phyloP scores from a whole-genome alignment of 176 grass and related monocot genomes.

The Aegilops speltoides region DNA sequence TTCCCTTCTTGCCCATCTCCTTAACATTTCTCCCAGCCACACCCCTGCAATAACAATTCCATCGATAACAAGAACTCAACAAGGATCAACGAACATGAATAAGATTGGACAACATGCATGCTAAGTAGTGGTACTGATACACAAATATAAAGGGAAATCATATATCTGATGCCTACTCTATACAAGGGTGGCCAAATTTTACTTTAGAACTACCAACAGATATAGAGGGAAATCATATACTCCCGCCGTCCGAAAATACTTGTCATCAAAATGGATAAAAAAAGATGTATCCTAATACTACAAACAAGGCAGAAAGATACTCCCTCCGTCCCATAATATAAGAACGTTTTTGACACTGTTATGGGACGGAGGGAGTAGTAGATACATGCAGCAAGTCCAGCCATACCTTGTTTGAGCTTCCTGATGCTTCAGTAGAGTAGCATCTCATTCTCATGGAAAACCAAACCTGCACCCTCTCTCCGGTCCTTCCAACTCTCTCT shows the following conservation, averaged over 20 bases:
- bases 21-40: slow-evolving; percentile 50
- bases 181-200: no score
- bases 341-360: no score
- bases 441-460: neutral
- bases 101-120: neutral
- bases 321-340: no score
- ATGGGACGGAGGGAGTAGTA: no score
- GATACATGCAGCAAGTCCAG: no score
- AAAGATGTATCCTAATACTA: no score
- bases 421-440: neutral
- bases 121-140: neutral
- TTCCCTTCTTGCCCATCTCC: slow-evolving; percentile 96
- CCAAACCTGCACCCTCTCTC: neutral
- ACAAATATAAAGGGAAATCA: neutral
- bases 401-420: slow-evolving; percentile 29
- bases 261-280: no score
- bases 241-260: no score
- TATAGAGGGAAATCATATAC: no score
- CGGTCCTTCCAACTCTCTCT: slow-evolving; percentile 36
- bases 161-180: neutral
- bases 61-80: neutral
- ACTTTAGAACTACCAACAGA: no score
- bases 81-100: neutral
- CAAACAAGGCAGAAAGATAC: no score
- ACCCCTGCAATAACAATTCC: neutral